Base-by-base conservation (phyloP, 2,329 filamentous ascomycete genomes). In the Colletotrichum cuscutae region DNA sequence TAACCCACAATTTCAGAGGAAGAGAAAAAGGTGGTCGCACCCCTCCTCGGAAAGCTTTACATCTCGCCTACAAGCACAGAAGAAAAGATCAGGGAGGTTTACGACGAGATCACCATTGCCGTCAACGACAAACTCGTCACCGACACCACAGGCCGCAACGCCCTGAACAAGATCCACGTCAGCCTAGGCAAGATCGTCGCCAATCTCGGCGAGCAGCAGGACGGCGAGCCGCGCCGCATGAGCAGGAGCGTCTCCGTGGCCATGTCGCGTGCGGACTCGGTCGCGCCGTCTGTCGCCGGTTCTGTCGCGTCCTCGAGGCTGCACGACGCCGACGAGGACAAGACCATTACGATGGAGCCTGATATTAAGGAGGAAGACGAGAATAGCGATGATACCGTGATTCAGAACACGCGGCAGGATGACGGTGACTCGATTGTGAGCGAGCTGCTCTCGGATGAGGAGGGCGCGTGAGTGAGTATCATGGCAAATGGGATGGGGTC, bases 31-130 rank as follows among this genome's bases (percentile, higher is more conserved):
- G 88, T 92, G 1, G 85, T 97, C 11, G 91, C 94, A 32, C 89
- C 91, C 0, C 89, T 98, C 60, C 88, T 98, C 1, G 91, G 91
- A 76, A 98, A 98, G 82, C 86, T 98, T 2, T 91, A 95, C 79
- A 88, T 98, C 60, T 91, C 92, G 1, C 89, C 94, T 0, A 86
- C 92, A 1, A 91, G 91, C 0, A 86, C 86, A 0, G 87, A 90
- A 74, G 85, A 88, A 26, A 90, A 89, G 77, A 84, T 92, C 73
- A 84, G 89, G 75, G 85, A 88, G 52, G 79, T 90, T 46, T 91
- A 92, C 80, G 84, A 87, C 37, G 86, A 89, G 59, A 84, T 92
- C 59, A 85, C 88, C 37, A 85, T 89, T 35, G 91, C 91, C 1
- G 91, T 94, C 3, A 91, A 94, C 52, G 87, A 87, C 57, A 89